Percentiles rank a stretch among this genome's conserved stretches.
Conservation (phyloP, 495 filamentous ascomycete genomes). For the Talaromyces thailandensis region DNA sequence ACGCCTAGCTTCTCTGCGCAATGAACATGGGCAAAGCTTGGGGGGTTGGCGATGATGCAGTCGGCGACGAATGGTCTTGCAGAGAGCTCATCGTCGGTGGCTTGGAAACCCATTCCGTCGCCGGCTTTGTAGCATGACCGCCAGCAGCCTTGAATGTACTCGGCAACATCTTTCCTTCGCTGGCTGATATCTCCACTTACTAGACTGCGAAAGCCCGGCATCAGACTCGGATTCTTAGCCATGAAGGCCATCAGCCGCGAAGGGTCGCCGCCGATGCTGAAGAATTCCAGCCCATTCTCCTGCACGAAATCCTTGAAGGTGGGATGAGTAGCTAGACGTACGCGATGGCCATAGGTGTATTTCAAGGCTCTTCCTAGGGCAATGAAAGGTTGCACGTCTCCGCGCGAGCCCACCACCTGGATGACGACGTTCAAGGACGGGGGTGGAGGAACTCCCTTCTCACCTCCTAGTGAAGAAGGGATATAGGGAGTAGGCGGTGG, state of each 20-base stretch:
- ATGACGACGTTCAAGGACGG: conserved; percentile 65
- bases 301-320: conserved; percentile 60
- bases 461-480: not conserved
- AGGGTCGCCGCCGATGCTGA: conserved; percentile 70
- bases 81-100: conserved; percentile 23
- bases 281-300: conserved; percentile 66
- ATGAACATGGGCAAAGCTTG: conserved; percentile 72
- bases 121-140: conserved; percentile 60
- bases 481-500: not conserved
- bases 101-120: conserved; percentile 43
- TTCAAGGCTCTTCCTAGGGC: conserved; percentile 56
- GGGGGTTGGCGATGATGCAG: conserved; percentile 77
- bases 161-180: conserved; percentile 27
- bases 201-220: conserved; percentile 59
- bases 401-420: conserved; percentile 68
- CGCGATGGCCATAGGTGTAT: conserved; percentile 56
- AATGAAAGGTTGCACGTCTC: conserved; percentile 70
- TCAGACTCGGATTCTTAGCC: conserved; percentile 76
- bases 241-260: conserved; percentile 76
- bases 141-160: conserved; percentile 52
- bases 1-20: conserved; percentile 71
- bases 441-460: not conserved
- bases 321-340: conserved; percentile 68
- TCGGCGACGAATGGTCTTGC: conserved; percentile 62
- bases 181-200: conserved; percentile 58